These are phyloP conservation scores for Pseudocercospora cruenta DNA, from an alignment of 2,329 filamentous ascomycete species.

Conservation along the genomic window DNA sequence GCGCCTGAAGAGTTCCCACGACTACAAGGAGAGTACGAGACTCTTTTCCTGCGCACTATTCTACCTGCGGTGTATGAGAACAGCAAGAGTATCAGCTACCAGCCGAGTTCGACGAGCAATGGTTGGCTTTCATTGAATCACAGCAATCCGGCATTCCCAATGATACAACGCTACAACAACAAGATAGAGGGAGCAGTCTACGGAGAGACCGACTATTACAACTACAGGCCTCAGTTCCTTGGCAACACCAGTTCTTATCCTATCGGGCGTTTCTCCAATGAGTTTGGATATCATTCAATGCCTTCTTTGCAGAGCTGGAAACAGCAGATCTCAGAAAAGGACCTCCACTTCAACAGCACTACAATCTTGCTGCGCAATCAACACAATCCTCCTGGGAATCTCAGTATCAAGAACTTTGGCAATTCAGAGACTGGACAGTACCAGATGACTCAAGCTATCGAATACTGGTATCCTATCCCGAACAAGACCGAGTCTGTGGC, in stretches of 20 bases:
- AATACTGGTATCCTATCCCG: conserved; percentile 61
- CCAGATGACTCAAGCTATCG: conserved; percentile 62
- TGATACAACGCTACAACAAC: conserved; percentile 62
- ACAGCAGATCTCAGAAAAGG: conserved; percentile 54
- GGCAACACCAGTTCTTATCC: conserved; percentile 62
- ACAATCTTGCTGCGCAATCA: conserved; percentile 62
- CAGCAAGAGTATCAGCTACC: conserved; percentile 62
- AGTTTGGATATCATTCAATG: conserved; percentile 68
- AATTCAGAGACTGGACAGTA: conserved; percentile 52
- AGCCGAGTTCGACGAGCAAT: conserved; percentile 63
- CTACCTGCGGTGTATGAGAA: conserved; percentile 62
- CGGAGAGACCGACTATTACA: conserved; percentile 61
- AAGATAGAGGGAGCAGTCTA: conserved; percentile 57
- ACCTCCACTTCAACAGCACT: conserved; percentile 62
- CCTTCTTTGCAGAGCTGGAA: conserved; percentile 63
- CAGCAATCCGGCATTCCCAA: conserved; percentile 49
- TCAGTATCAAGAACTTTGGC: conserved; percentile 51
- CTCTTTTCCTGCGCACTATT: conserved; percentile 60
- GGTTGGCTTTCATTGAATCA: conserved; percentile 61
- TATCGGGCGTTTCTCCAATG: conserved; percentile 63
- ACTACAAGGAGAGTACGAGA: conserved; percentile 59
- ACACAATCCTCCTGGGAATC: conserved; percentile 58
- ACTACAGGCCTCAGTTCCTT: conserved; percentile 57
- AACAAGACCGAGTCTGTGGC: conserved; percentile 56
- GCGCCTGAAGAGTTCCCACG: conserved; percentile 50